Evolutionary conservation across 257 asterid genomes (phyloP), one percentile per base, ranked within the genome.

Genomic region (Solanum habrochaites): DNA sequence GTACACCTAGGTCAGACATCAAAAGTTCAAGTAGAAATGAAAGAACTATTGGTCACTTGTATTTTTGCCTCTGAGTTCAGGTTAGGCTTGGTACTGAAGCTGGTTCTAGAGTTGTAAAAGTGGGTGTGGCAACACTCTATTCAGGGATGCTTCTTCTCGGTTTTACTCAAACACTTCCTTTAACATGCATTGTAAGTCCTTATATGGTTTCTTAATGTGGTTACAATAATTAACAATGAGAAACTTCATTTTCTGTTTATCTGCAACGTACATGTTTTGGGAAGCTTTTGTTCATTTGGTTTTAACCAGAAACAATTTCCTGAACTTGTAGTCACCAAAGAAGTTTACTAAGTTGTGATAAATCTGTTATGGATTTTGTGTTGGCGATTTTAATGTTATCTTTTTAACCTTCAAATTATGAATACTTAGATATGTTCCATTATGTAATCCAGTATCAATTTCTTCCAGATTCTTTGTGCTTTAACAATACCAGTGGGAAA

Each of bases 31-130:
- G 27, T 18, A 81, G 43, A 81, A 43, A 60, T 73, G 4, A 13
- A 72, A 72, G 75, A 67, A 83, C 32, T 39, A 82, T 80, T 85
- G 25, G 66, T 58, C 32, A 71, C 25, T 39, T 85, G 2, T 71
- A 69, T 80, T 40, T 31, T 89, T 67, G 70, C 6, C 35, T 78
- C 60, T 60, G 11, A 89, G 81, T 91, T 80, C 93, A 94, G 98
- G 98, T 95, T 45, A 90, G 94, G 90, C 96, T 96, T 31, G 99
- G 99, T 84, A 90, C 93, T 6, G 87, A 88, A 92, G 82, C 90
- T 32, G 99, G 97, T 70, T 89, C 96, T 20, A 89, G 92, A 80
- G 92, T 91, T 23, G 95, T 95, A 83, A 93, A 92, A 93, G 86
- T 88, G 45, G 91, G 93, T 18, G 92, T 95, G 15, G 66, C 88